phyloP scores from a whole-genome alignment of 2,329 filamentous ascomycete genomes.

The Cercospora sesami region DNA sequence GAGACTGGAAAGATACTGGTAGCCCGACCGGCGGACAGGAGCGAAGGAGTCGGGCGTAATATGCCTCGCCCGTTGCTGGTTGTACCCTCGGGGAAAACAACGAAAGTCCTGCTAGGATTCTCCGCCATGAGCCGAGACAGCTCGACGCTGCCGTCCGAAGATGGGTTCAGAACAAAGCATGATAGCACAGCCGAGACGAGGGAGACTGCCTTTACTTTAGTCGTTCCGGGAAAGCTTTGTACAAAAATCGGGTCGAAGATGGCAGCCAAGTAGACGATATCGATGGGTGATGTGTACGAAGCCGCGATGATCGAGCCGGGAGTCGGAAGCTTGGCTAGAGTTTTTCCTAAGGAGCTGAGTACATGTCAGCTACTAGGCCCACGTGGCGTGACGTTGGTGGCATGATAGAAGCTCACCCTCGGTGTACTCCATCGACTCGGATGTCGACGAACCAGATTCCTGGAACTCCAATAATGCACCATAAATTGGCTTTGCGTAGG shows the following conservation, averaged over 20 bases:
- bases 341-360: conserved; percentile 65
- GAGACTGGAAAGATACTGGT: conserved; percentile 87
- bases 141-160: conserved; percentile 32
- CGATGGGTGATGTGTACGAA: conserved; percentile 88
- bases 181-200: conserved; percentile 73
- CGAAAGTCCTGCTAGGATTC: conserved; percentile 74
- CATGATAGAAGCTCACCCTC: conserved; percentile 59
- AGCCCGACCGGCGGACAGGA: conserved; percentile 65
- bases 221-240: conserved; percentile 66
- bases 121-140: conserved; percentile 57
- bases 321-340: conserved; percentile 70
- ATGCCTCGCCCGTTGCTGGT: conserved; percentile 93
- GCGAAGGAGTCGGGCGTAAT: conserved; percentile 74
- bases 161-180: conserved; percentile 41
- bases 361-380: conserved; percentile 21
- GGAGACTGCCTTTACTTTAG: conserved; percentile 73
- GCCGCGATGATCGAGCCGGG: conserved; percentile 81
- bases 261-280: conserved; percentile 88
- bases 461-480: conserved; percentile 82
- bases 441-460: conserved; percentile 98
- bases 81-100: conserved; percentile 89
- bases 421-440: conserved; percentile 95
- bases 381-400: neutral
- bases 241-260: conserved; percentile 97
- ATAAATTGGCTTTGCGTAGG: conserved; percentile 79